Conservation (phyloP, 768 basidiomycete species). For the Epithele typhae region DNA sequence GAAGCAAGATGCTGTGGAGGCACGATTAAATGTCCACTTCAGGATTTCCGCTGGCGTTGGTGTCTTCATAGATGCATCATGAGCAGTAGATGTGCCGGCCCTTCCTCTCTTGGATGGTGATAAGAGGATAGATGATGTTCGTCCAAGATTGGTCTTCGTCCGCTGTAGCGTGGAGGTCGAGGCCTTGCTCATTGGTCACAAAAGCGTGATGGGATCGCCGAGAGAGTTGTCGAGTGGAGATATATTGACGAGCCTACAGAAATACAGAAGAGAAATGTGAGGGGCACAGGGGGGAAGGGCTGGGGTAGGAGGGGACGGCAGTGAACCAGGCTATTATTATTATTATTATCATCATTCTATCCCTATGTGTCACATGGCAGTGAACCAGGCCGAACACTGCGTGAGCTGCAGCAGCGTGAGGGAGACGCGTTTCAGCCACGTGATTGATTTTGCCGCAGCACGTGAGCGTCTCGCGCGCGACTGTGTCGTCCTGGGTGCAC, state of each 20-base stretch:
- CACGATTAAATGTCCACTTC: conserved; percentile 22
- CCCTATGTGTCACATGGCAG: too few relatives aligned
- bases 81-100: not conserved
- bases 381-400: too few relatives aligned
- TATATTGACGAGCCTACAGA: too few relatives aligned
- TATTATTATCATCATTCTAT: too few relatives aligned
- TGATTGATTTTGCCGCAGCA: conserved; percentile 3
- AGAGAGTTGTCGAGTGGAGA: too few relatives aligned
- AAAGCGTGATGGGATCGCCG: too few relatives aligned
- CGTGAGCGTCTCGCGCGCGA: not conserved
- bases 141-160: not conserved
- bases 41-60: conserved; percentile 13
- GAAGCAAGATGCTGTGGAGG: conserved; percentile 25
- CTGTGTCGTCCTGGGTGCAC: too few relatives aligned
- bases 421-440: not conserved
- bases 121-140: conserved; percentile 13
- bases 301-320: too few relatives aligned
- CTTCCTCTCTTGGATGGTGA: conserved; percentile 9
- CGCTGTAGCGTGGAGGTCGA: not conserved
- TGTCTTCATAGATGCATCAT: not conserved
- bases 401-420: too few relatives aligned
- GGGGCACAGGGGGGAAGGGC: too few relatives aligned
- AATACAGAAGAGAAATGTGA: too few relatives aligned
- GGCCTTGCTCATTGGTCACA: conserved; percentile 5
- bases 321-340: too few relatives aligned